Evolutionary conservation across 345 rosid genomes (phyloP).

Genomic region (Cardamine occulta): DNA sequence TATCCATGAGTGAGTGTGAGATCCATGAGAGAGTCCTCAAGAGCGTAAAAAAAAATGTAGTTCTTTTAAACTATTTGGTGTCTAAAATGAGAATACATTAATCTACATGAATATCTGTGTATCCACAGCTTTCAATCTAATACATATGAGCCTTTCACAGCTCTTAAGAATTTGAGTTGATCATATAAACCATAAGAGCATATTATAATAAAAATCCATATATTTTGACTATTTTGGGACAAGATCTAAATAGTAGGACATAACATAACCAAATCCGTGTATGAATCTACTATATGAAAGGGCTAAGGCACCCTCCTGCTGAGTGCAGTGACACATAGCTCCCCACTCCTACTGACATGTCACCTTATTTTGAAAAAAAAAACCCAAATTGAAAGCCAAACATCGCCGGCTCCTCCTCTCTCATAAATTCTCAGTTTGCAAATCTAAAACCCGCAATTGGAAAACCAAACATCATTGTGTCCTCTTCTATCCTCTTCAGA

Average conservation of each 20-base stretch:
- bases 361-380: too few species aligned
- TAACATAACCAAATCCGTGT: neutral
- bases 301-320: too few species aligned
- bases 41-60: constrained; percentile 10
- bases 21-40: constrained; percentile 1
- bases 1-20: constrained; percentile 34
- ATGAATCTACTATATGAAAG: too few species aligned
- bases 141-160: constrained; percentile 24
- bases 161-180: constrained; percentile 27
- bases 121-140: constrained; percentile 25
- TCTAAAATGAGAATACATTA: constrained; percentile 31
- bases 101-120: constrained; percentile 24
- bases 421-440: too few species aligned
- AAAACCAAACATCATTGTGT: too few species aligned
- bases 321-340: too few species aligned
- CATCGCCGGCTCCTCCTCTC: too few species aligned
- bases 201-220: neutral
- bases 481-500: too few species aligned
- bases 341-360: too few species aligned
- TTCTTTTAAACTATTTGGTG: constrained; percentile 23
- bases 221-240: neutral
- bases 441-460: too few species aligned
- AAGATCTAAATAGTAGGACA: neutral
- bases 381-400: too few species aligned
- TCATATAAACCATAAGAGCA: constrained; percentile 7